A percentile compares a stretch with the other conserved stretches of the same genome.
Evolutionary conservation across 768 basidiomycete species (phyloP).

Genomic region (Mycena chlorophos): DNA sequence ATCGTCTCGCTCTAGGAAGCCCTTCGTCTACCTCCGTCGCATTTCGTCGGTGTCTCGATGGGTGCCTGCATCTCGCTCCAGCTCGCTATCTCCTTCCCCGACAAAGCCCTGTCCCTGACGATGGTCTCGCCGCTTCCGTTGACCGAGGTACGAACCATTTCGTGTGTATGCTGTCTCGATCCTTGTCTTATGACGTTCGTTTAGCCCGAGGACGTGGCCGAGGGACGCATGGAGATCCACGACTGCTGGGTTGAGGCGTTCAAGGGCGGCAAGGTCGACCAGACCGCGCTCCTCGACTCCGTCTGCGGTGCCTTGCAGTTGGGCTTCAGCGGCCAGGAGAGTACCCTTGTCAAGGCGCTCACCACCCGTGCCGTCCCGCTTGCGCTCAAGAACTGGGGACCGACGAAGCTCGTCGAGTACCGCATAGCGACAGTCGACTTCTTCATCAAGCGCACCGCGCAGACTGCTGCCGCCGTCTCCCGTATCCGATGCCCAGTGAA

Average conservation of each 20-base stretch:
- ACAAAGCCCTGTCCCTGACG: conserved; percentile 33
- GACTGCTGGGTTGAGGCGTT: conserved; percentile 27
- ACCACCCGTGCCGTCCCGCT: conserved; percentile 9
- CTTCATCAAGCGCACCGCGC: conserved; percentile 14
- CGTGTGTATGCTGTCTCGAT: neutral
- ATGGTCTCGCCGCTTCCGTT: conserved; percentile 38
- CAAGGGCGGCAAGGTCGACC: conserved; percentile 18
- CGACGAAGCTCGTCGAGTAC: conserved; percentile 3
- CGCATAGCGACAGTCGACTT: conserved; percentile 22
- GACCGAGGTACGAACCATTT: conserved; percentile 30
- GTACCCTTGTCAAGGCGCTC: conserved; percentile 19
- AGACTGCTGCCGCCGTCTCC: conserved; percentile 17
- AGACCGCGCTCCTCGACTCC: conserved; percentile 14
- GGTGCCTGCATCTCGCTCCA: conserved; percentile 36
- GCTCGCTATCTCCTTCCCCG: conserved; percentile 33
- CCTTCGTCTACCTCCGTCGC: conserved; percentile 34
- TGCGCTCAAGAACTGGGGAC: conserved; percentile 21
- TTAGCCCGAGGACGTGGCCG: conserved; percentile 31
- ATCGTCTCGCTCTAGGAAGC: conserved; percentile 27
- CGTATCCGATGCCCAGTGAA: conserved; percentile 24
- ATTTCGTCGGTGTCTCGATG: conserved; percentile 38
- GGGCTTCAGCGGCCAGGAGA: conserved; percentile 18
- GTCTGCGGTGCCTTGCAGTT: conserved; percentile 20
- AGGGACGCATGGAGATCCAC: conserved; percentile 31
- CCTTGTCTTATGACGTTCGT: neutral